Conservation (phyloP, 2,329 filamentous ascomycete genomes). For the Ophiosphaerella korrae region DNA sequence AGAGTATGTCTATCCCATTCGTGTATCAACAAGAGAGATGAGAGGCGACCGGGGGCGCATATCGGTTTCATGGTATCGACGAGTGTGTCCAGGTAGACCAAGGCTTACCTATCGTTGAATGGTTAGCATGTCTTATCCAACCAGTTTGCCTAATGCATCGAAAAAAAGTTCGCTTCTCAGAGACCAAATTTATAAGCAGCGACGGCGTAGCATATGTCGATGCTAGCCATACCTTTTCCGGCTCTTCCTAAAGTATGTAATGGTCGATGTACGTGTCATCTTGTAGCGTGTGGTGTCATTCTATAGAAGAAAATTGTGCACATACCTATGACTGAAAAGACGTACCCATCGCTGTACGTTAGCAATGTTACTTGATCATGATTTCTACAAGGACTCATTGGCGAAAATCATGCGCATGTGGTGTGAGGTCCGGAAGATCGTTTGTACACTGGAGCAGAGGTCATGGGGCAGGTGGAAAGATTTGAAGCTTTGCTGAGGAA, state of each 20-base stretch:
- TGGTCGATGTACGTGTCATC: conserved; percentile 46
- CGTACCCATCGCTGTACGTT: no score
- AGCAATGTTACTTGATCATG: no score
- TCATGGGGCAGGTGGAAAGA: no score
- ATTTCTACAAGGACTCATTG: no score
- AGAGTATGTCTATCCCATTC: no score
- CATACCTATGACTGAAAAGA: conserved; percentile 8
- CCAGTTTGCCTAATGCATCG: conserved; percentile 2
- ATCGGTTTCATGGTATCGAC: no score
- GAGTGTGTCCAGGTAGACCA: neutral
- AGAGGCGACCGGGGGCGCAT: no score
- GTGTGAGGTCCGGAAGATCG: no score
- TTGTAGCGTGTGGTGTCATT: conserved; percentile 23
- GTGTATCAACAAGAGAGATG: no score
- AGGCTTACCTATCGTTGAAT: conserved; percentile 2
- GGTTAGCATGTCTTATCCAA: conserved; percentile 11
- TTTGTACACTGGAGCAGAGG: no score
- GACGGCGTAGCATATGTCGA: conserved; percentile 56
- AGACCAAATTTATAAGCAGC: conserved; percentile 56
- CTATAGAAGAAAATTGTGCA: conserved; percentile 3
- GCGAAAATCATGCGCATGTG: no score
- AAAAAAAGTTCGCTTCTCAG: conserved; percentile 40
- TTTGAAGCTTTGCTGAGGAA: no score
- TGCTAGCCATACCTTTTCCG: conserved; percentile 58
- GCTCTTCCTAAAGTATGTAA: conserved; percentile 56